Evolutionary conservation across 148 eudicot species (phyloP).

Genomic region (Cornus florida): DNA sequence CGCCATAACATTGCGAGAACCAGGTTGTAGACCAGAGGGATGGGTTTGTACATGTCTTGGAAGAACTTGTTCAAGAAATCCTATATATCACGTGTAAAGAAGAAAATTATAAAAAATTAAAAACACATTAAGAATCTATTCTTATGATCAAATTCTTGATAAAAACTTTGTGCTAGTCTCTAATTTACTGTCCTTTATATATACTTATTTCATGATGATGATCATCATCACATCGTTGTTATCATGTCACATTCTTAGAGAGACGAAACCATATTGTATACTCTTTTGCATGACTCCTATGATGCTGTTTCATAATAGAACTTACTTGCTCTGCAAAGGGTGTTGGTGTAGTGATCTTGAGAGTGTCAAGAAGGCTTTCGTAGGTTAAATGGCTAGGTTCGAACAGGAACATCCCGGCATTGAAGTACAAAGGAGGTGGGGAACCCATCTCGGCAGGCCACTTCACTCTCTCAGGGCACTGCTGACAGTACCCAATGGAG

Average conservation of each 20-base stretch:
- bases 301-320: neutral
- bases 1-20: slow-evolving; percentile 45
- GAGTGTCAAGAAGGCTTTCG: slow-evolving; percentile 25
- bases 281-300: no score
- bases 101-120: neutral
- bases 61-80: slow-evolving; percentile 49
- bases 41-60: slow-evolving; percentile 27
- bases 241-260: no score
- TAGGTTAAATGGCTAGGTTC: slow-evolving; percentile 27
- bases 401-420: slow-evolving; percentile 34
- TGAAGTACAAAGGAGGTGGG: slow-evolving; percentile 34
- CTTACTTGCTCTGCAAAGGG: slow-evolving; percentile 36
- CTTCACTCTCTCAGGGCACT: slow-evolving; percentile 31
- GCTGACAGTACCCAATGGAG: slow-evolving; percentile 34
- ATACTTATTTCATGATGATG: neutral
- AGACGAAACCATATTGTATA: no score
- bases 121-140: neutral
- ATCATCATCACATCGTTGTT: no score
- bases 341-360: slow-evolving; percentile 22
- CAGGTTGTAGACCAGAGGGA: slow-evolving; percentile 34
- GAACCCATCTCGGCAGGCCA: slow-evolving; percentile 37
- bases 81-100: neutral
- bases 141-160: no score
- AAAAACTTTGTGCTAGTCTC: no score
- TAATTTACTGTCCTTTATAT: no score